Percentiles rank a stretch among this genome's conserved stretches.
Conservation (phyloP, 2,329 filamentous ascomycete genomes). For the Neobulgaria alba region DNA sequence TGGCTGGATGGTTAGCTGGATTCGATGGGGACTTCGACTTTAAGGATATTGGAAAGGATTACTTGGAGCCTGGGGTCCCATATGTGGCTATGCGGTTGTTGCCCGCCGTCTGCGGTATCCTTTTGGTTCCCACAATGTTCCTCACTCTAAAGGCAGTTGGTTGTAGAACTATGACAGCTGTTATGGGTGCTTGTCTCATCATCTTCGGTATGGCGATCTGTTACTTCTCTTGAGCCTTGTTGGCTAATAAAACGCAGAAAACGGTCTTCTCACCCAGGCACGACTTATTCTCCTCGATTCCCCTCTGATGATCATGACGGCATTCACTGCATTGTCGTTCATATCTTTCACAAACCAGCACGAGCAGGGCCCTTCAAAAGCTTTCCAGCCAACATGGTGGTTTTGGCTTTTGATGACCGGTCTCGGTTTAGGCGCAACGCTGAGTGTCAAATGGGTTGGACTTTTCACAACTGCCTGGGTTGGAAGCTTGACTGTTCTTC, state of each 20-base stretch:
- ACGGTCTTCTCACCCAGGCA: conserved; percentile 89
- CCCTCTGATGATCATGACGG: conserved; percentile 86
- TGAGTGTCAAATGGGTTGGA: conserved; percentile 98
- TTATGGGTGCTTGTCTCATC: conserved; percentile 74
- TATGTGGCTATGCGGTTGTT: conserved; percentile 97
- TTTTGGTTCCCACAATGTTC: conserved; percentile 88
- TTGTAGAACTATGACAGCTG: conserved; percentile 77
- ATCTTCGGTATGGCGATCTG: conserved; percentile 64
- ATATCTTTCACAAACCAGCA: conserved; percentile 94
- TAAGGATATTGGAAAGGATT: conserved; percentile 99
- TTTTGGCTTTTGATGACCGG: conserved; percentile 91
- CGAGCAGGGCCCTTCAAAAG: conserved; percentile 79
- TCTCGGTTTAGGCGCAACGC: conserved; percentile 77
- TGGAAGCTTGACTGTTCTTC: conserved; percentile 77
- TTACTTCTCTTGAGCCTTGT: background rate
- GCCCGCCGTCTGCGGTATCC: conserved; percentile 79
- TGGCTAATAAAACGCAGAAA: conserved; percentile 54
- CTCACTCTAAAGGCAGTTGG: conserved; percentile 85
- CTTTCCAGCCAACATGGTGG: conserved; percentile 91
- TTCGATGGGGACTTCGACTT: conserved; percentile 97
- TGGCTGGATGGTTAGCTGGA: conserved; percentile 89
- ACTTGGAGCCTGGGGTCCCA: conserved; percentile 85
- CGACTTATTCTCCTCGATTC: conserved; percentile 94
- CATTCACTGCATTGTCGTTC: conserved; percentile 83
- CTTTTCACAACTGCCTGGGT: conserved; percentile 99